phyloP scores from a whole-genome alignment of 2,329 filamentous ascomycete genomes.

The Penicillium sp. region DNA sequence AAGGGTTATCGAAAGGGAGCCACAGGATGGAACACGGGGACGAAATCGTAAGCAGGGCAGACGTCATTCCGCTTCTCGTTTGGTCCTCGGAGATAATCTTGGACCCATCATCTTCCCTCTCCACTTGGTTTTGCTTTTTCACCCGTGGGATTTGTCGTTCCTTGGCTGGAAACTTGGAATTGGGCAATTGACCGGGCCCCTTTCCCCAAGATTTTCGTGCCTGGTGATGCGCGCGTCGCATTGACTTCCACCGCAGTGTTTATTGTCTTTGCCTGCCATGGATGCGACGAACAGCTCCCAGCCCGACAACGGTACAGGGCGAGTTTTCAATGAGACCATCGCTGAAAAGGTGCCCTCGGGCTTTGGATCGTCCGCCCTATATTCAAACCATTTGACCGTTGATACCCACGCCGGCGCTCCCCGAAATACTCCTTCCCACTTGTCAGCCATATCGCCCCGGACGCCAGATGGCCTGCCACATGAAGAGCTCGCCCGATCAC shows the following conservation, averaged over 20 bases:
- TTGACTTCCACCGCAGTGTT: conserved; percentile 18
- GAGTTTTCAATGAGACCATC: conserved; percentile 21
- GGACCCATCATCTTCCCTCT: neutral
- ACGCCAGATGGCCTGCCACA: conserved; percentile 15
- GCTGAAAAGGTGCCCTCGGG: conserved; percentile 20
- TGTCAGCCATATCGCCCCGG: conserved; percentile 19
- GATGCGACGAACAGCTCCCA: conserved; percentile 22
- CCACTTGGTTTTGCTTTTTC: neutral
- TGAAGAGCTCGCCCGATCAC: conserved; percentile 13
- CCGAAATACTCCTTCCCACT: conserved; percentile 22
- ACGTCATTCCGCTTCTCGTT: conserved; percentile 28
- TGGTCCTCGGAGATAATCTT: conserved; percentile 3
- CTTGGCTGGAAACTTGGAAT: neutral
- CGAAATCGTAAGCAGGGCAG: conserved; percentile 10
- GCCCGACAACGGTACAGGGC: conserved; percentile 16
- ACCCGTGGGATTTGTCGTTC: no score
- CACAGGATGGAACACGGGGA: neutral
- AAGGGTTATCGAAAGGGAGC: neutral
- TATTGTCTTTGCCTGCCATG: conserved; percentile 9
- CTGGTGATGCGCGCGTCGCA: conserved; percentile 23
- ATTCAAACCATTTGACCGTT: conserved; percentile 13
- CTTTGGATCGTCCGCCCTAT: conserved; percentile 8
- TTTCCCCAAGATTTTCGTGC: neutral
- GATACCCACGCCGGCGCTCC: conserved; percentile 21
- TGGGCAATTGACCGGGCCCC: neutral